Conservation (phyloP, 148 eudicot species). For the Mesembryanthemum crystallinum region DNA sequence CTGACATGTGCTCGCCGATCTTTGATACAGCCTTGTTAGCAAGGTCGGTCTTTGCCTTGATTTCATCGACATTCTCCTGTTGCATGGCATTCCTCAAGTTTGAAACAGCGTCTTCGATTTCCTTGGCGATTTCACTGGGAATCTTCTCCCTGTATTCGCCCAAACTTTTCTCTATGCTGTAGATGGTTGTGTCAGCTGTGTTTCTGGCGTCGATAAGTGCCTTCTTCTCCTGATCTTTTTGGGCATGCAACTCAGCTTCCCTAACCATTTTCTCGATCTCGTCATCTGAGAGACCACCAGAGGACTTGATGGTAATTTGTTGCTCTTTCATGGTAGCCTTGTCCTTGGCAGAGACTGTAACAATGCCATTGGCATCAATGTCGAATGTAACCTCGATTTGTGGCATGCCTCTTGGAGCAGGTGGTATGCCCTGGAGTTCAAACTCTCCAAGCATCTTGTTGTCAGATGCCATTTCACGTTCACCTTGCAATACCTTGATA, state of each 20-base stretch:
- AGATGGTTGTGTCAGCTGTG: conserved; percentile 80
- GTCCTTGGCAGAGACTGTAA: conserved; percentile 92
- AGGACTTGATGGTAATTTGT: conserved; percentile 83
- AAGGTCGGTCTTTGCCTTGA: conserved; percentile 70
- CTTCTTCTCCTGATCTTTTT: conserved; percentile 80
- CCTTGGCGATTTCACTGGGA: conserved; percentile 61
- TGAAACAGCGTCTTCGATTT: conserved; percentile 68
- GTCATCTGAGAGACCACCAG: conserved; percentile 84
- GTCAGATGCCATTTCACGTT: conserved; percentile 94
- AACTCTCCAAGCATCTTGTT: conserved; percentile 88
- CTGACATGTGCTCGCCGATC: conserved; percentile 90
- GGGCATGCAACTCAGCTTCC: conserved; percentile 89
- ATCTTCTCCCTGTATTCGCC: conserved; percentile 79
- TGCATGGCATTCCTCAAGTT: conserved; percentile 68
- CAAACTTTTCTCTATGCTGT: conserved; percentile 84
- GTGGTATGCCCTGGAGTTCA: conserved; percentile 94
- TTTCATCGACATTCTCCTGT: conserved; percentile 62
- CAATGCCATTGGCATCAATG: conserved; percentile 94
- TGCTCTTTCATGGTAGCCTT: conserved; percentile 85
- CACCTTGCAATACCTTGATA: conserved; percentile 90
- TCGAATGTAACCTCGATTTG: conserved; percentile 96
- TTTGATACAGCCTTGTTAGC: conserved; percentile 90
- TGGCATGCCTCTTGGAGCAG: conserved; percentile 92
- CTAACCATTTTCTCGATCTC: conserved; percentile 87
- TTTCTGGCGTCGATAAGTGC: conserved; percentile 71